Evolutionary conservation across 768 basidiomycete species (phyloP), one percentile per base, ranked within the genome.

Genomic region (Tylopilus sp.): DNA sequence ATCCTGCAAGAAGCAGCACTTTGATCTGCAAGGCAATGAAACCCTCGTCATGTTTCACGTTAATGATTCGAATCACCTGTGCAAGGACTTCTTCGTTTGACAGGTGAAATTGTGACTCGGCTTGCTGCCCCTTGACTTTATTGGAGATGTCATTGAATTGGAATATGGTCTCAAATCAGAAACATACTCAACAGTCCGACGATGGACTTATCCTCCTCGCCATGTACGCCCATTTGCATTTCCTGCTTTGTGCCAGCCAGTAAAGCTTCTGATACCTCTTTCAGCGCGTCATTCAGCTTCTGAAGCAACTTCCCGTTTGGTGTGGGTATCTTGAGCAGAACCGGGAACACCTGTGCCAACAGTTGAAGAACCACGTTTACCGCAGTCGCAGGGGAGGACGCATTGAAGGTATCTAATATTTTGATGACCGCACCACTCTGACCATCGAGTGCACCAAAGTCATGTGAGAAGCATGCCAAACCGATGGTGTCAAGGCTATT

Each of bases 381-480:
- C 8, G 67, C 31, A 17, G 69, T 68, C 1, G 47, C 6, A 10
- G 35, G 2, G 3, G 56, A 40, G 8, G 70, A 57, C 18, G 57
- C 51, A 4, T 22, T 44, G 48, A 76, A 71, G 0, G 69, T 55
- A 13, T 75, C 73, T 17, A 80, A 77, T 6, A 70, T 60, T 3
- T 72, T 64, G 4, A 71, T 66, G 6, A 82, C 70, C 3, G 71
- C 48, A 3, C 75, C 66, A 22, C 61, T 62, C 52, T 79, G 73
- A 3, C 81, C 81, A 1, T 79, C 73, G 17, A 84, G 69, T 1
- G 78, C 66, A 23, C 75, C 74, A n/a, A n/a, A n/a, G n/a, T n/a
- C n/a, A n/a, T n/a, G n/a, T n/a, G n/a, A n/a, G n/a, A n/a, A n/a
- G n/a, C n/a, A n/a, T n/a, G n/a, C n/a, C n/a, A n/a, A n/a, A n/a